Evolutionary conservation across 805 yeast genomes (phyloP).

Genomic region (Lipomyces orientalis): DNA sequence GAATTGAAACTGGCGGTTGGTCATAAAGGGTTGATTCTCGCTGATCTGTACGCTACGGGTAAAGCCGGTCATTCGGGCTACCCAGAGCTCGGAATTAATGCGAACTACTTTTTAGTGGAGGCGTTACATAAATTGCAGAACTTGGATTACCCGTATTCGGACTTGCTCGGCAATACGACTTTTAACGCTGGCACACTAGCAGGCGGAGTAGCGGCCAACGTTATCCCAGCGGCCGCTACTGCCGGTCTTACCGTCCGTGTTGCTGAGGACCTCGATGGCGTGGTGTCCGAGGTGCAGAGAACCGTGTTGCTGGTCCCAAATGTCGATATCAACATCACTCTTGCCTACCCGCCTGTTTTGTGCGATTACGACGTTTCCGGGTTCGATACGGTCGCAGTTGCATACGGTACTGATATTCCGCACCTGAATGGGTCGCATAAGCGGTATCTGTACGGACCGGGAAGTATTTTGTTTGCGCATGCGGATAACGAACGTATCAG

Average conservation of each 20-base stretch:
- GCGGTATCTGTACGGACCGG: conserved; percentile 70
- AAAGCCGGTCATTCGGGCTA: conserved; percentile 63
- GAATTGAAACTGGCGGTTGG: conserved; percentile 71
- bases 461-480: conserved; percentile 44
- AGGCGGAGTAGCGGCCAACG: conserved; percentile 72
- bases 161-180: conserved; percentile 64
- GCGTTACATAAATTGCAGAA: conserved; percentile 54
- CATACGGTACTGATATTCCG: conserved; percentile 63
- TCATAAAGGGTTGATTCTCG: conserved; percentile 52
- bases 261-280: conserved; percentile 53
- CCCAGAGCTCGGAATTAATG: conserved; percentile 70
- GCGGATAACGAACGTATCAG: conserved; percentile 39
- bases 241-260: conserved; percentile 61
- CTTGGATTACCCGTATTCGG: conserved; percentile 56
- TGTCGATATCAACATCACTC: conserved; percentile 37
- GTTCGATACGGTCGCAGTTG: conserved; percentile 57
- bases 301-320: conserved; percentile 44
- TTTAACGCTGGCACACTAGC: conserved; percentile 62
- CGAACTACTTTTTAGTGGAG: conserved; percentile 61
- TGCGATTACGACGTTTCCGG: conserved; percentile 69
- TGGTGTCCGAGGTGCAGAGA: conserved; percentile 48
- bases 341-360: conserved; percentile 47
- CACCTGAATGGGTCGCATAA: conserved; percentile 49
- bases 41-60: conserved; percentile 29
- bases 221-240: conserved; percentile 62